Evolutionary conservation across 2,329 filamentous ascomycete genomes (phyloP), one percentile per base, ranked within the genome.

Genomic region (Teratosphaeria viscida): DNA sequence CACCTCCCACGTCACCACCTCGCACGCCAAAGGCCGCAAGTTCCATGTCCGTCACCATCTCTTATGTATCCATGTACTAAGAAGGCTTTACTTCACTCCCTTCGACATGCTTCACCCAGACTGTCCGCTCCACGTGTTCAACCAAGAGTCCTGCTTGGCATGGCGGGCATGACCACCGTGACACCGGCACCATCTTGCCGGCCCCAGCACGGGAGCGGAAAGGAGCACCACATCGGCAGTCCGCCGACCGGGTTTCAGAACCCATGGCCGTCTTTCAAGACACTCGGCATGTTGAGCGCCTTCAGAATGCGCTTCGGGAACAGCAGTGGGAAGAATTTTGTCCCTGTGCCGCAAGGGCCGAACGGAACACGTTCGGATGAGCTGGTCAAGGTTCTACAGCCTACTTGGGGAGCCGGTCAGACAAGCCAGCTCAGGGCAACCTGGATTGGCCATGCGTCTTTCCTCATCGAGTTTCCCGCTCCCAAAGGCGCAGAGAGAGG

Each of bases 371-470:
- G 70, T 2, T 71, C 70, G 27, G 63, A 68, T 12, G 73, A 77
- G 37, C 71, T 81, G 3, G 77, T 79, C 3, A 65, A 71, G 26
- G 70, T 81, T 1, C 67, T 70, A 34, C 73, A 67, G 54, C 77
- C 77, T 5, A 72, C 74, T 60, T 79, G 77, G 71, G 73, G 68
- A 11, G 32, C 11, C 5, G 61, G 64, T 6, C 65, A 68, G 27
- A 61, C 66, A 29, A 65, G 70, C 27, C 66, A 60, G 16, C 62
- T 77, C 26, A 77, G 77, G 63, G 77, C 77, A 4, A 81, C 78
- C 12, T 81, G 79, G 79, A 73, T 81, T 27, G 79, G 79, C 0
- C 79, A 81, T 68, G 78, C 79, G 1, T 76, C 74, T 39, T 80
- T 79, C 62, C 63, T 81, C 12, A 63, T 81, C 19, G 78, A 81